phyloP scores from a whole-genome alignment of 2,329 filamentous ascomycete species.

The Verticillium dahliae region DNA sequence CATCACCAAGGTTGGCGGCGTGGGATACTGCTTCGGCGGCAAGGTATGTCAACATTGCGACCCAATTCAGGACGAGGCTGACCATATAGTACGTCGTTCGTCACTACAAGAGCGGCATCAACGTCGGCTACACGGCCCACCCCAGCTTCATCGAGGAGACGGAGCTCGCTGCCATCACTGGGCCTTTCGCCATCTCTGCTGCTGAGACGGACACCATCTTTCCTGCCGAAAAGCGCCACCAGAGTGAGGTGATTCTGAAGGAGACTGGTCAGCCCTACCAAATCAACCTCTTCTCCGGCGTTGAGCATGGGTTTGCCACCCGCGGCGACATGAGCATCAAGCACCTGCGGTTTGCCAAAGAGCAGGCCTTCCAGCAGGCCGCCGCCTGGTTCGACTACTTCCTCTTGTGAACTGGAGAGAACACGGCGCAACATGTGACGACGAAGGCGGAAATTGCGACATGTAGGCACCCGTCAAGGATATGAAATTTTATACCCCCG shows the following conservation, averaged over 20 bases:
- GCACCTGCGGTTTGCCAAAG: conserved; percentile 62
- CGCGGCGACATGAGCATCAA: conserved; percentile 55
- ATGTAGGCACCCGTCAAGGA: neutral
- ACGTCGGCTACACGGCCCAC: conserved; percentile 69
- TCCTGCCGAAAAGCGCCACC: conserved; percentile 55
- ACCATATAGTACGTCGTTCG: conserved; percentile 54
- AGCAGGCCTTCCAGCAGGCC: conserved; percentile 75
- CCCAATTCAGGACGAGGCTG: neutral
- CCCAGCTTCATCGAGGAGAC: conserved; percentile 66
- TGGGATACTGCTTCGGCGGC: conserved; percentile 72
- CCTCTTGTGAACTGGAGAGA: conserved; percentile 20
- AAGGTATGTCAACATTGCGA: conserved; percentile 29
- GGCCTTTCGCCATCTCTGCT: conserved; percentile 61
- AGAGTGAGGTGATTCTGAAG: conserved; percentile 56
- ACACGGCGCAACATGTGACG: conserved; percentile 33
- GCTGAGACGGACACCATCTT: conserved; percentile 62
- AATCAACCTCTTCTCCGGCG: conserved; percentile 67
- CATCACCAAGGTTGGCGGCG: conserved; percentile 53
- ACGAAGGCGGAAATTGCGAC: neutral
- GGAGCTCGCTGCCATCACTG: conserved; percentile 59
- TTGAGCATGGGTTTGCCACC: conserved; percentile 70
- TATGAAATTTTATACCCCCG: neutral
- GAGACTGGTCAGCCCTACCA: conserved; percentile 60
- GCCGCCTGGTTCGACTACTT: conserved; percentile 63
- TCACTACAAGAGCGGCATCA: conserved; percentile 54